These are phyloP conservation scores for Metschnikowia reukaufii DNA, from an alignment of 805 yeast species.

Conservation along the genomic window DNA sequence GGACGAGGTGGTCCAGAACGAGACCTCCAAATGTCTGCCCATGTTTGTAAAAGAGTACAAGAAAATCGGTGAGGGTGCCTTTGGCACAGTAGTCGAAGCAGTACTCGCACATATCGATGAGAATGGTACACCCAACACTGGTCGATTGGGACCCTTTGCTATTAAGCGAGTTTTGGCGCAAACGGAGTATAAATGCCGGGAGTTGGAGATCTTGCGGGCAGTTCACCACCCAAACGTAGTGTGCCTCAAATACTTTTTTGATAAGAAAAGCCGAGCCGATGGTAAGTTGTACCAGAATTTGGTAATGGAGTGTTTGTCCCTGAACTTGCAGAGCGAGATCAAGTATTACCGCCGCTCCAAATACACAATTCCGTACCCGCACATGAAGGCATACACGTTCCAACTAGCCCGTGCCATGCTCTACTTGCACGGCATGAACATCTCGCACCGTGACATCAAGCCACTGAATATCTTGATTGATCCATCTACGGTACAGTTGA, in stretches of 20 bases:
- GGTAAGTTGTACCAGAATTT: conserved; percentile 71
- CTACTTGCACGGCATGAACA: conserved; percentile 75
- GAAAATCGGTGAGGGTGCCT: conserved; percentile 83
- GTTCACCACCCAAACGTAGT: conserved; percentile 83
- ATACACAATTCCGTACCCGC: conserved; percentile 65
- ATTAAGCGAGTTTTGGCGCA: conserved; percentile 85
- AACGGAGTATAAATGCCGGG: conserved; percentile 82
- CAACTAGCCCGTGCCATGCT: conserved; percentile 84
- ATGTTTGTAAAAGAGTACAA: conserved; percentile 73
- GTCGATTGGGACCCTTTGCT: conserved; percentile 80
- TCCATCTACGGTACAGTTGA: conserved; percentile 62
- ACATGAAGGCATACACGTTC: conserved; percentile 73
- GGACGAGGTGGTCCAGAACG: conserved; percentile 57
- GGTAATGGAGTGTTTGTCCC: conserved; percentile 88
- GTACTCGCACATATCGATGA: conserved; percentile 41
- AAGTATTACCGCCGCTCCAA: conserved; percentile 63
- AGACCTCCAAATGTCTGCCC: conserved; percentile 49
- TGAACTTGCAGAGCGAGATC: conserved; percentile 73
- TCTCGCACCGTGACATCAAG: conserved; percentile 81
- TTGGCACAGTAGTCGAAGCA: conserved; percentile 82
- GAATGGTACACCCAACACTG: conserved; percentile 15
- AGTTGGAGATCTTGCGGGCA: conserved; percentile 69
- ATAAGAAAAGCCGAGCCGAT: conserved; percentile 62
- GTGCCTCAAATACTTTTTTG: conserved; percentile 65
- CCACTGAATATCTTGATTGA: conserved; percentile 81